phyloP scores from a whole-genome alignment of 1,284 basidiomycete species.

The Pulveroboletus sp. region DNA sequence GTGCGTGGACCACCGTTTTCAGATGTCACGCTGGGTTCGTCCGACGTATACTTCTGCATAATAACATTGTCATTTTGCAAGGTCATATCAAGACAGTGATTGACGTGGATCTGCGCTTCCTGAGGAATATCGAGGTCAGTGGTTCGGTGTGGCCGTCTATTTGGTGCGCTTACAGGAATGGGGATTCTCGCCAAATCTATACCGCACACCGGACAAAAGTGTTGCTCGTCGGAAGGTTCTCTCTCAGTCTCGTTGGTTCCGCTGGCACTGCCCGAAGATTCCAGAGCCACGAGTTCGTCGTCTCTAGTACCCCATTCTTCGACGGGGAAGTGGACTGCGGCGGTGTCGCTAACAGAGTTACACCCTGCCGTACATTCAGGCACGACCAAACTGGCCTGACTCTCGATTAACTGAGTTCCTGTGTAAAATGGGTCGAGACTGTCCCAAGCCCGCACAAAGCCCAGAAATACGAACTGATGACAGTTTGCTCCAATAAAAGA shows the following conservation, averaged over 20 bases:
- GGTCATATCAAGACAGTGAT: conserved; percentile 43
- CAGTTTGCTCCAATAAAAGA: conserved; percentile 11
- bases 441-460: neutral
- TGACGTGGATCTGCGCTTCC: conserved; percentile 48
- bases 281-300: conserved; percentile 45
- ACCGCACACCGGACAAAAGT: conserved; percentile 41
- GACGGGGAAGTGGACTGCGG: conserved; percentile 19
- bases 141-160: neutral
- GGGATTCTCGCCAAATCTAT: conserved; percentile 25
- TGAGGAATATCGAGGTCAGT: conserved; percentile 20
- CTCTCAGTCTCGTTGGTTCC: conserved; percentile 17
- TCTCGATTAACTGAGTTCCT: conserved; percentile 7
- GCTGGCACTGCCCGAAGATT: conserved; percentile 24
- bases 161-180: conserved; percentile 29
- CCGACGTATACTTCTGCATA: neutral
- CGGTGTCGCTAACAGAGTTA: neutral
- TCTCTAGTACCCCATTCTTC: conserved; percentile 60
- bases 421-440: neutral
- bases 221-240: neutral
- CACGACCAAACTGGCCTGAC: neutral
- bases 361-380: neutral
- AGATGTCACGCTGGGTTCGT: neutral
- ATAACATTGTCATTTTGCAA: neutral
- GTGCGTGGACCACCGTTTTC: conserved; percentile 4
- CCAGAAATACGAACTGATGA: conserved; percentile 14